phyloP scores from a whole-genome alignment of 192 early-diverging fungal genomes.

The Coemansia furcata region DNA sequence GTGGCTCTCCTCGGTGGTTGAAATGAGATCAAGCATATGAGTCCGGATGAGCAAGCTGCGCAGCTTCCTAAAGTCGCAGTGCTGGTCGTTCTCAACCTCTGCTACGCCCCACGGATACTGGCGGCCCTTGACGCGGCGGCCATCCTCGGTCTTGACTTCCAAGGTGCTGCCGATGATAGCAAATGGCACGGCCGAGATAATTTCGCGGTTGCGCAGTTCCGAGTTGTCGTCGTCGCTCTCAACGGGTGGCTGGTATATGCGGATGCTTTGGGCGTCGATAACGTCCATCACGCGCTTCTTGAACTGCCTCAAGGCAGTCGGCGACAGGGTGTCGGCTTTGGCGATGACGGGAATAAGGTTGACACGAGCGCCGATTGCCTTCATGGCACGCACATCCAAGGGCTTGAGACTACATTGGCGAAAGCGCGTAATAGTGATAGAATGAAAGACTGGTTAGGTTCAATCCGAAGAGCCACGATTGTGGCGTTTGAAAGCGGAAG shows the following conservation, averaged over 20 bases:
- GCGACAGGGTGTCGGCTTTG: conserved; percentile 97
- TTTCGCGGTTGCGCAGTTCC: conserved; percentile 78
- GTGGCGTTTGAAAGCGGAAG: neutral
- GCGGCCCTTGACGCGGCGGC: conserved; percentile 89
- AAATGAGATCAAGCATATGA: conserved; percentile 96
- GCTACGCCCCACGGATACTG: conserved; percentile 98
- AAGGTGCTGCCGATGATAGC: conserved; percentile 90
- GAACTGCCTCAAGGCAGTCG: conserved; percentile 84
- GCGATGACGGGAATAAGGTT: conserved; percentile 98
- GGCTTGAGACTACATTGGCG: conserved; percentile 60
- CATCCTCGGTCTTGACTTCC: conserved; percentile 80
- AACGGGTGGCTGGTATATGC: conserved; percentile 84
- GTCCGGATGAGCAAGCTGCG: conserved; percentile 94
- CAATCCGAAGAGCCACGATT: neutral
- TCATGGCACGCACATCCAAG: conserved; percentile 98
- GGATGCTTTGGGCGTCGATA: conserved; percentile 87
- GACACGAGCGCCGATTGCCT: conserved; percentile 90
- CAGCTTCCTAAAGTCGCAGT: conserved; percentile 98
- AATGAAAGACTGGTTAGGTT: neutral
- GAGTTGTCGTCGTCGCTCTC: conserved; percentile 85
- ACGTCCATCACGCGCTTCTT: conserved; percentile 95
- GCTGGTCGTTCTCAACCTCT: conserved; percentile 98
- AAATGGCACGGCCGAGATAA: conserved; percentile 91
- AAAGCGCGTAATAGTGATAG: neutral
- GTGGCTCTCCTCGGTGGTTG: conserved; percentile 90